Percentiles rank a stretch among this genome's conserved stretches.
phyloP scores from a whole-genome alignment of 2,329 filamentous ascomycete genomes.

The Verticillium longisporum region DNA sequence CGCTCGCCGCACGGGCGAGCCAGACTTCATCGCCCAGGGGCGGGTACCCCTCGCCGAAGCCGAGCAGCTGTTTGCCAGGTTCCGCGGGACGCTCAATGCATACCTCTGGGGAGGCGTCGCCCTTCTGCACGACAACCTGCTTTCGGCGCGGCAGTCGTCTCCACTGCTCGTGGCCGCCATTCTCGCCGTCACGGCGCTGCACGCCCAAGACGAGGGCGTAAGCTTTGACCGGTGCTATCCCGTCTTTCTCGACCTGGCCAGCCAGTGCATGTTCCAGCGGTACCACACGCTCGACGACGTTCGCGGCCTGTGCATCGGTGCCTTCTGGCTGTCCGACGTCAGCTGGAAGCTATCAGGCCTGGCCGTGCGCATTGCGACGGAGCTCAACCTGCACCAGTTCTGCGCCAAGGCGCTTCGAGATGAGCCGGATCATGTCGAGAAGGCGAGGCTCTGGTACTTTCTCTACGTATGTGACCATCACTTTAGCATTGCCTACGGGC shows the following conservation, averaged over 20 bases:
- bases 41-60: slow-evolving; percentile 36
- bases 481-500: slow-evolving; percentile 22
- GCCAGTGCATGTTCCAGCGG: slow-evolving; percentile 50
- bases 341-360: slow-evolving; percentile 55
- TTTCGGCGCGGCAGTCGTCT: slow-evolving; percentile 46
- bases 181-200: slow-evolving; percentile 51
- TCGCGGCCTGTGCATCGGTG: slow-evolving; percentile 52
- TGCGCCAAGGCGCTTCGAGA: slow-evolving; percentile 40
- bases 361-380: slow-evolving; percentile 48
- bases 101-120: slow-evolving; percentile 43
- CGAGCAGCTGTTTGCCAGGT: slow-evolving; percentile 35
- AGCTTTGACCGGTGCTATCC: slow-evolving; percentile 36
- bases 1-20: slow-evolving; percentile 14
- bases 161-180: slow-evolving; percentile 51
- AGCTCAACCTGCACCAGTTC: slow-evolving; percentile 47
- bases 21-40: slow-evolving; percentile 39
- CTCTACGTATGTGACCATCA: slow-evolving; percentile 25
- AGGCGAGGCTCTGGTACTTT: slow-evolving; percentile 51
- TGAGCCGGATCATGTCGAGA: slow-evolving; percentile 40
- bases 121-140: slow-evolving; percentile 38
- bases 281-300: slow-evolving; percentile 52
- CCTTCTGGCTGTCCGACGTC: slow-evolving; percentile 58
- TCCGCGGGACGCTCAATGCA: slow-evolving; percentile 21
- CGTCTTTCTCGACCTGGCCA: slow-evolving; percentile 50
- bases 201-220: slow-evolving; percentile 47